Percentiles rank a stretch among this genome's conserved stretches.
phyloP scores from a whole-genome alignment of 257 asterid species.

The Solanum dulcamara region DNA sequence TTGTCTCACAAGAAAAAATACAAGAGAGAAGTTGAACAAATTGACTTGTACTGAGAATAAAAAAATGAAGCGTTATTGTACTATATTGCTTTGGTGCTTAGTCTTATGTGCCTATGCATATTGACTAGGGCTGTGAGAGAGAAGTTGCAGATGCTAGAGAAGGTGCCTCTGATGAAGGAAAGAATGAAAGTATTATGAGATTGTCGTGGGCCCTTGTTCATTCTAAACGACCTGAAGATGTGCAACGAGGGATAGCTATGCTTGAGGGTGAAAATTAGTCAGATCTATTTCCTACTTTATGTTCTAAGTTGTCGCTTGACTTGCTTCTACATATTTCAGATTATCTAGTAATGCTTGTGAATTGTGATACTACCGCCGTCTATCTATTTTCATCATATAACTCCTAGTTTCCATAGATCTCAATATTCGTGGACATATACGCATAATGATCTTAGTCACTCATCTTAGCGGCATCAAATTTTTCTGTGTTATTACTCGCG shows the following conservation, averaged over 20 bases:
- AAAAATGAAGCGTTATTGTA: not conserved
- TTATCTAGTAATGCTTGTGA: not conserved
- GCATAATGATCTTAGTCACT: not conserved
- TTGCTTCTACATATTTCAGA: not conserved
- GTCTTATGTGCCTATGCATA: not conserved
- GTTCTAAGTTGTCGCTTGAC: not conserved
- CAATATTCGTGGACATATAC: not conserved
- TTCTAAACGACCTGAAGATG: conserved; percentile 50
- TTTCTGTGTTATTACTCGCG: not conserved
- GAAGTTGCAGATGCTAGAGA: conserved; percentile 49
- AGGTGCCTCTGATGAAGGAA: conserved; percentile 30
- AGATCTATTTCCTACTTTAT: not conserved
- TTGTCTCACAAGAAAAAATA: not conserved
- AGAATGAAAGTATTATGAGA: conserved; percentile 55
- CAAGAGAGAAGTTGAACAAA: not conserved
- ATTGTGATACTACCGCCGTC: not conserved
- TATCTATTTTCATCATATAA: not conserved
- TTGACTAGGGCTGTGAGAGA: conserved; percentile 54
- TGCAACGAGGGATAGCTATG: conserved; percentile 72
- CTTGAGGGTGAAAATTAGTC: conserved; percentile 42
- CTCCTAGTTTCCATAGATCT: not conserved
- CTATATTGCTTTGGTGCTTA: not conserved
- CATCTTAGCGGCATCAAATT: not conserved
- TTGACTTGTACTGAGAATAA: not conserved
- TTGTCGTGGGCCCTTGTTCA: conserved; percentile 86